Conservation (phyloP, 192 early-diverging fungal species). For the Spizellomyces punctatus region DNA sequence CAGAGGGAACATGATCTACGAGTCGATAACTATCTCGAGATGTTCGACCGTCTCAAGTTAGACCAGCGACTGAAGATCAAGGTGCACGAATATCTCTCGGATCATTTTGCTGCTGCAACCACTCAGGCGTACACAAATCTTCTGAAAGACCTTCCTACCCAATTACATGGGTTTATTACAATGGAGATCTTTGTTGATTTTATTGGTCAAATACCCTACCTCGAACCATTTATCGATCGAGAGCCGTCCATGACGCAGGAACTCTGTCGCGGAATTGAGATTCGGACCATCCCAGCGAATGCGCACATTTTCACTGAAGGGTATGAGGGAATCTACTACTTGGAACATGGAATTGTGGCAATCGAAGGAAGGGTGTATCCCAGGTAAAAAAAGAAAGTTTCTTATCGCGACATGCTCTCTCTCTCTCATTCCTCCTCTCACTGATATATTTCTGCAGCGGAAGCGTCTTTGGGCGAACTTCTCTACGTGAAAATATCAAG, state of each 20-base stretch:
- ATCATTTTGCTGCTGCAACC: slow-evolving; percentile 43
- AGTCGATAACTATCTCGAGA: slow-evolving; percentile 56
- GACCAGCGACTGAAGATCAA: slow-evolving; percentile 47
- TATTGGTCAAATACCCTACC: slow-evolving; percentile 47
- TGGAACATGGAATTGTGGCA: slow-evolving; percentile 49
- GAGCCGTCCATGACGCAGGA: slow-evolving; percentile 54
- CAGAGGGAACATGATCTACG: slow-evolving; percentile 44
- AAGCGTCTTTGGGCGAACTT: slow-evolving; percentile 46
- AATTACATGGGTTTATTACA: slow-evolving; percentile 53
- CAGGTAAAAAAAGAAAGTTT: slow-evolving; percentile 30
- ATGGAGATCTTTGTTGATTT: slow-evolving; percentile 55
- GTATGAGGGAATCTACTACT: slow-evolving; percentile 53
- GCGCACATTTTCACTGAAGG: slow-evolving; percentile 50
- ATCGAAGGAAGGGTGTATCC: slow-evolving; percentile 55
- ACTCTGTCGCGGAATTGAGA: slow-evolving; percentile 49
- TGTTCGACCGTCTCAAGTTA: slow-evolving; percentile 52
- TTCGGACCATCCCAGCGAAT: slow-evolving; percentile 39
- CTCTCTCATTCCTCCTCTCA: background rate
- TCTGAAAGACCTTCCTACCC: slow-evolving; percentile 43
- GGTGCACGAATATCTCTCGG: slow-evolving; percentile 47
- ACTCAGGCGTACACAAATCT: slow-evolving; percentile 41
- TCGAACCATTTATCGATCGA: slow-evolving; percentile 49
- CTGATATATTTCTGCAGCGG: slow-evolving; percentile 30
- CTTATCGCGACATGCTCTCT: background rate
- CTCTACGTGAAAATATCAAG: slow-evolving; percentile 47